Evolutionary conservation across 495 filamentous ascomycete genomes (phyloP), one percentile per base, ranked within the genome.

Genomic region (Durotheca rogersii): DNA sequence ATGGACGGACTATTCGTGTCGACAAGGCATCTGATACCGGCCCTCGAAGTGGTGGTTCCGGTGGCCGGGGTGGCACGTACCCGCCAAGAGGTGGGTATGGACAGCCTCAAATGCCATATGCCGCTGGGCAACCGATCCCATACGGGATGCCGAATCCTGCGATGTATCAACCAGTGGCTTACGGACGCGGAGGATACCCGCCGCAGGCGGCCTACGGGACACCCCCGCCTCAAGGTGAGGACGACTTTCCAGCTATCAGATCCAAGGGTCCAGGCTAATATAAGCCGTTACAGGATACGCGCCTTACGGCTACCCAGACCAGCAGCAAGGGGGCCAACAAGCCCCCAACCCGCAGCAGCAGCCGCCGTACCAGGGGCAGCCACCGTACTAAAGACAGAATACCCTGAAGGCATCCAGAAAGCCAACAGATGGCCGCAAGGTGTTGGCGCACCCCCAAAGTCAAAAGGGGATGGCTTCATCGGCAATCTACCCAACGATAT

Each of bases 1-100:
- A 99, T 72, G 93, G 93, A 37, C 91, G 93, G 47, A 81, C 79
- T 44, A 96, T 99, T 62, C 91, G 94, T 50, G 93, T 99, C 37
- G 93, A 96, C 74, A 95, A 88, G 67, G 94, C 93, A 40, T 91
- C 89, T 35, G 90, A 97, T 68, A 84, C 84, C 58, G 77, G 80
- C 33, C 71, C 78, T 29, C 77, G 76, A 38, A 78, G 80, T 15
- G 75, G 75, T 21, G 75, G 73, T n/a, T 68, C 80, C 31, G 71
- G 79, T 14, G 65, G 70, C 41, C 65, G 61, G 10, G 55, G 62
- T 17, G 62, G 61, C 23, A 36, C 51, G 7, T 55, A 62, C 40
- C 35, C 54, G 11, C 55, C 67, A 29, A 69, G 76, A 47, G 71
- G 73, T 53, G 71, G 67, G 20, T 71, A 77, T 17, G 64, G 66